Evolutionary conservation across 2,329 filamentous ascomycete genomes (phyloP).

Genomic region (Phialemonium atrogriseum): DNA sequence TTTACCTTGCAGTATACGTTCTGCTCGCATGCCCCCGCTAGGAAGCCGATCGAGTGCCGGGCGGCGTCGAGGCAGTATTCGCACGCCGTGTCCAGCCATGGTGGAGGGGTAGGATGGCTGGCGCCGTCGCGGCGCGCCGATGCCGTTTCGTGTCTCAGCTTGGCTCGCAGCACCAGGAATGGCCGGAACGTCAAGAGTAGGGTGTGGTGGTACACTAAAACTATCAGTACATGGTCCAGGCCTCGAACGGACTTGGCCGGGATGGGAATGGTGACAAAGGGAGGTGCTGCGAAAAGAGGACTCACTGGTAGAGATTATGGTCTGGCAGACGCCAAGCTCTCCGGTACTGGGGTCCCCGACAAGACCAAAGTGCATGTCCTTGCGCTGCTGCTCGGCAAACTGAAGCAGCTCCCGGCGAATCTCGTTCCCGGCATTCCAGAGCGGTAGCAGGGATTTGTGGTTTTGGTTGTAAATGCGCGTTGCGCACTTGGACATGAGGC

Average conservation of each 20-base stretch:
- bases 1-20: slow-evolving; percentile 30
- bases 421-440: slow-evolving; percentile 23
- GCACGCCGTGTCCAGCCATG: slow-evolving; percentile 34
- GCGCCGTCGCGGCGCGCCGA: slow-evolving; percentile 17
- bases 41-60: slow-evolving; percentile 28
- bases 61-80: slow-evolving; percentile 31
- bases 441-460: slow-evolving; percentile 25
- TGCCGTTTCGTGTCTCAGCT: slow-evolving; percentile 25
- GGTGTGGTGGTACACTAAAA: slow-evolving; percentile 33
- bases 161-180: slow-evolving; percentile 33
- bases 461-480: slow-evolving; percentile 30
- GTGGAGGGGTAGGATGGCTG: slow-evolving; percentile 5
- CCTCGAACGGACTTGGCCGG: no score
- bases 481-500: slow-evolving; percentile 29
- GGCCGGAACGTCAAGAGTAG: slow-evolving; percentile 33
- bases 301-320: slow-evolving; percentile 30
- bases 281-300: not conserved
- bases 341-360: slow-evolving; percentile 26
- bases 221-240: no score
- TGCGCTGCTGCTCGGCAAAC: slow-evolving; percentile 19
- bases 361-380: slow-evolving; percentile 23
- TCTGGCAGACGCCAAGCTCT: slow-evolving; percentile 29
- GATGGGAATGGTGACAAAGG: not conserved
- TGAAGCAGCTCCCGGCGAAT: slow-evolving; percentile 19
- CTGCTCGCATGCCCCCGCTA: slow-evolving; percentile 28